A percentile compares a stretch with the other conserved stretches of the same genome.
phyloP scores from a whole-genome alignment of 257 asterid species.

The Nicotiana noctiflora region DNA sequence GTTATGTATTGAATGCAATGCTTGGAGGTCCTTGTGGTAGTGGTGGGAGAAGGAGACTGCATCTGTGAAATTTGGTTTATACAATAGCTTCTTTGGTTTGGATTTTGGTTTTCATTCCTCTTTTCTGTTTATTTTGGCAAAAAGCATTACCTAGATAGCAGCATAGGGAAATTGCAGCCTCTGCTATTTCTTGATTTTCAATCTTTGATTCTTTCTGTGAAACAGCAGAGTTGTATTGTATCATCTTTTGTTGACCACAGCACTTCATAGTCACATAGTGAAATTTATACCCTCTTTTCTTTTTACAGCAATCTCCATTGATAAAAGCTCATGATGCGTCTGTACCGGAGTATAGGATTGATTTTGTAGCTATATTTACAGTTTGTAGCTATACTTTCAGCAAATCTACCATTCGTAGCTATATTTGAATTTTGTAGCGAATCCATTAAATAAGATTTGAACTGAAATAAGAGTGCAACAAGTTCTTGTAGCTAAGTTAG shows the following conservation, averaged over 20 bases:
- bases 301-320: not conserved
- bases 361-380: too few relatives aligned
- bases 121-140: not conserved
- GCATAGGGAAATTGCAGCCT: constrained; percentile 12
- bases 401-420: too few relatives aligned
- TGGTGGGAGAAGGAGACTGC: not conserved
- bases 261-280: constrained; percentile 5
- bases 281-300: not conserved
- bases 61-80: constrained; percentile 7
- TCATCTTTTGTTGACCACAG: constrained; percentile 13
- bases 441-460: too few relatives aligned
- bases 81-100: not conserved
- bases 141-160: constrained; percentile 4
- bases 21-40: not conserved
- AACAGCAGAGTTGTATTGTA: constrained; percentile 42
- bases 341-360: too few relatives aligned
- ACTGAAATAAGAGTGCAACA: too few relatives aligned
- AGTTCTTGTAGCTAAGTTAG: too few relatives aligned
- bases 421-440: too few relatives aligned
- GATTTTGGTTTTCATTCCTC: not conserved
- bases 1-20: not conserved
- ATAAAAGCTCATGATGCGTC: not conserved
- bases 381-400: too few relatives aligned
- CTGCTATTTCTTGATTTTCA: constrained; percentile 19
- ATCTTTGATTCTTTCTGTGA: constrained; percentile 19